These are phyloP conservation scores for Fonsecaea multimorphosa DNA, from an alignment of 2,329 filamentous ascomycete species.

Conservation along the genomic window DNA sequence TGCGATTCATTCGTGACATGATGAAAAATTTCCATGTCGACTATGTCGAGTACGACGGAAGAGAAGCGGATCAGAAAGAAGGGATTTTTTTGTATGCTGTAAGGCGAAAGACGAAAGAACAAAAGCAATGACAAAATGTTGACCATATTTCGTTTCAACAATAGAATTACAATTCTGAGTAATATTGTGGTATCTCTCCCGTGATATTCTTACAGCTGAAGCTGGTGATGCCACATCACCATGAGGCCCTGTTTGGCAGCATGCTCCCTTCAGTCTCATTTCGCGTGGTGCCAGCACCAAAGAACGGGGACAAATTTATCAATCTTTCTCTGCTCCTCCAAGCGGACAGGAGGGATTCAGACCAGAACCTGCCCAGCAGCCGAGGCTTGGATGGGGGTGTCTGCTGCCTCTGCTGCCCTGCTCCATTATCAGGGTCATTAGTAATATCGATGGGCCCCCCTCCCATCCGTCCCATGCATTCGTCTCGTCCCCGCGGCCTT, in stretches of 20 bases:
- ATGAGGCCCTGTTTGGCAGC: neutral
- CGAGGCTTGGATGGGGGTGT: neutral
- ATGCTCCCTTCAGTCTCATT: neutral
- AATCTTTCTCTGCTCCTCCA: conserved; percentile 31
- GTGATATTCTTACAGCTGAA: conserved; percentile 23
- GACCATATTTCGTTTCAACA: neutral
- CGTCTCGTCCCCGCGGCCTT: conserved; percentile 78
- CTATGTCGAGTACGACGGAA: conserved; percentile 67
- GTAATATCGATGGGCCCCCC: conserved; percentile 48
- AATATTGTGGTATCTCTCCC: conserved; percentile 27
- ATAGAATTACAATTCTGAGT: neutral
- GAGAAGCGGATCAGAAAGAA: conserved; percentile 57
- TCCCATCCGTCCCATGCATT: conserved; percentile 76
- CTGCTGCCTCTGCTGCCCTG: neutral
- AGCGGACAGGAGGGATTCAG: conserved; percentile 23
- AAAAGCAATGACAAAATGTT: conserved; percentile 1
- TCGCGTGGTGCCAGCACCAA: conserved; percentile 8
- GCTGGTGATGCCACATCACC: neutral
- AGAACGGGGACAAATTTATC: conserved; percentile 23
- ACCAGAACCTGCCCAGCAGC: conserved; percentile 16
- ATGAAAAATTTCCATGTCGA: conserved; percentile 69
- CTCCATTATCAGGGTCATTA: conserved; percentile 11
- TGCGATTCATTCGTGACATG: conserved; percentile 74
- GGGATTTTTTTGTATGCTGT: conserved; percentile 63
- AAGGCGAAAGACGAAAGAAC: conserved; percentile 18